Conservation (phyloP, 2,329 filamentous ascomycete genomes). For the Zasmidium citrigriseum region DNA sequence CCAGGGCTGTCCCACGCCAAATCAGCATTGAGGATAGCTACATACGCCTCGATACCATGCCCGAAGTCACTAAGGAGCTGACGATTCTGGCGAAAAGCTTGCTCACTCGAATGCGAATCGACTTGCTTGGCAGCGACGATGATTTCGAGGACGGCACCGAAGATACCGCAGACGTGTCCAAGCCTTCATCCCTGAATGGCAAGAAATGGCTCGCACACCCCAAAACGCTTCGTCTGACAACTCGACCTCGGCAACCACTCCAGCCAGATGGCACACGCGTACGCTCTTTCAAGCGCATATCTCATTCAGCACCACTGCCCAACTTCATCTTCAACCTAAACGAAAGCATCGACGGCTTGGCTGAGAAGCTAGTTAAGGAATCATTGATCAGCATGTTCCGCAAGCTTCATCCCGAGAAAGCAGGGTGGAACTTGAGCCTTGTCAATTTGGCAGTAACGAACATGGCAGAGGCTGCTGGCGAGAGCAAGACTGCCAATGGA, state of each 20-base stretch:
- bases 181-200: not conserved
- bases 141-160: constrained; percentile 30
- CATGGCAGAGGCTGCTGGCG: constrained; percentile 60
- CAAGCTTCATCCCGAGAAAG: constrained; percentile 67
- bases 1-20: constrained; percentile 73
- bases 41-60: constrained; percentile 64
- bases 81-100: constrained; percentile 68
- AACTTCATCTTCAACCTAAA: constrained; percentile 69
- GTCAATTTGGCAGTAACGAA: constrained; percentile 88
- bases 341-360: constrained; percentile 60
- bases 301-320: constrained; percentile 73
- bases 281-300: constrained; percentile 68
- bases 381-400: constrained; percentile 71
- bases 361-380: constrained; percentile 69
- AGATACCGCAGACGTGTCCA: constrained; percentile 7
- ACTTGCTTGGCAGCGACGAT: constrained; percentile 63
- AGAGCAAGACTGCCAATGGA: constrained; percentile 52
- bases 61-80: constrained; percentile 68
- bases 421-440: constrained; percentile 77
- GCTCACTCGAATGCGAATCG: constrained; percentile 74
- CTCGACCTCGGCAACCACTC: constrained; percentile 61
- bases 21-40: constrained; percentile 97
- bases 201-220: constrained; percentile 75
- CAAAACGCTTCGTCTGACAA: constrained; percentile 77
- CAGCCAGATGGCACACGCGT: constrained; percentile 56